These are phyloP conservation scores for Alternaria consortialis DNA, from an alignment of 2,329 filamentous ascomycete genomes.

Conservation along the genomic window DNA sequence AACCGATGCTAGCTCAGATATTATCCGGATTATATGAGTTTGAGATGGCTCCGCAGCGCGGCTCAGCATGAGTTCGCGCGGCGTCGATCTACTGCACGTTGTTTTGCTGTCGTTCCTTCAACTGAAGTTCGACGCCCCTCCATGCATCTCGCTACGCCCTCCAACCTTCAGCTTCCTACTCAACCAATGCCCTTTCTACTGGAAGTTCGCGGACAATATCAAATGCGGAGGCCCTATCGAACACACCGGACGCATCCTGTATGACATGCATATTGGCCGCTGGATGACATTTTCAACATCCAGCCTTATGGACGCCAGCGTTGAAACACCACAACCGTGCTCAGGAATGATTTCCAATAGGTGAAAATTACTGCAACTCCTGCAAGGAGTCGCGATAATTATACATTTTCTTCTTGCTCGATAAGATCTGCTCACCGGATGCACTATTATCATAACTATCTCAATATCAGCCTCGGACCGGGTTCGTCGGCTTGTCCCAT, in stretches of 20 bases:
- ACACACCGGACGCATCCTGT: conserved; percentile 28
- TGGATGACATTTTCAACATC: conserved; percentile 12
- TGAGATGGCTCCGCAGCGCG: conserved; percentile 4
- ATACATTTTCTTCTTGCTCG: background rate
- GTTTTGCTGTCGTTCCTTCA: conserved; percentile 4
- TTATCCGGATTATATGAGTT: background rate
- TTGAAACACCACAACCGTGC: conserved; percentile 1
- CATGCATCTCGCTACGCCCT: conserved; percentile 19
- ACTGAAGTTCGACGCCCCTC: conserved; percentile 12
- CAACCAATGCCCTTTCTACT: conserved; percentile 15
- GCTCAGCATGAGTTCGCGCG: conserved; percentile 24
- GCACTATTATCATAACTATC: background rate
- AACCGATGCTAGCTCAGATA: background rate
- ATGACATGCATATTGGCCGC: conserved; percentile 13
- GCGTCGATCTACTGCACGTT: conserved; percentile 18
- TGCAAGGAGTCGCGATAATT: background rate
- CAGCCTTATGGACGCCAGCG: conserved; percentile 24
- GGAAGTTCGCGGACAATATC: conserved; percentile 6
- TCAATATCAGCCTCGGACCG: background rate
- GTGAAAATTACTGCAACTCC: background rate
- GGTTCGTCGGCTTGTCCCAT: background rate
- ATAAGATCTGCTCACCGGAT: conserved; percentile 15
- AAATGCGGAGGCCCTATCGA: conserved; percentile 9
- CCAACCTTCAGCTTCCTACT: conserved; percentile 1
- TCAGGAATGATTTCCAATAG: background rate